Base-by-base conservation (phyloP, 2,329 filamentous ascomycete genomes). In the Ophiostoma novo-ulmi region DNA sequence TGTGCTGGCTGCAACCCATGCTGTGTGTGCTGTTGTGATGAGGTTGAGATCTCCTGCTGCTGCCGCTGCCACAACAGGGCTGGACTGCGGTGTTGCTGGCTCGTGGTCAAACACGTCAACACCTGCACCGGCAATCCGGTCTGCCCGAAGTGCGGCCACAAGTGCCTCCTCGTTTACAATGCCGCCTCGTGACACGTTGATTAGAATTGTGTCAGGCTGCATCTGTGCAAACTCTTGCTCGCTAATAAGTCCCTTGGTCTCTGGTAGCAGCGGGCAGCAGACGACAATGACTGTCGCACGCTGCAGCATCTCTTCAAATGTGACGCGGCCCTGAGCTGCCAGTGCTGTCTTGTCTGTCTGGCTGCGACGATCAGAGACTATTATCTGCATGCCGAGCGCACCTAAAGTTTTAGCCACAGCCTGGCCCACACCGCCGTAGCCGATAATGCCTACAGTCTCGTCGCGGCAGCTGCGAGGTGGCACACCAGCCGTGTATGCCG, bases 31-130 rank as follows among this genome's bases (percentile, higher is more conserved):
- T 2, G 74, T 73, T 26, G 66, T 61, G 4, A 75, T 44, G 8
- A 75, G 69, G 48, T 75, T 75, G 22, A 75, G 70, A 5, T 72
- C 67, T 2, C 36, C 72, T 7, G 38, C 35, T 17, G 71, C 70
- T 1, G 71, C 73, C 3, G 72, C 70, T 0, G 48, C 70, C 1
- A 76, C 65, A 14, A 76, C 52, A 1, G 71, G 67, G 58, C 73
- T 75, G 5, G 69, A 72, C 20, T 69, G 41, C 1, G 69, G 65
- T 13, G 69, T 74, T 0, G 76, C 79, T 0, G 79, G 79, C 74
- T 80, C 79, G 55, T 77, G 75, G 22, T 77, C 78, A 71, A 77
- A 77, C 2, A 80, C 78, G 68, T 81, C 79, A 7, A 79, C 69
- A 0, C 78, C 79, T 1, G 77, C 78, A 10, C 78, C 79, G 8